Percentiles rank a stretch among this genome's conserved stretches.
These are phyloP conservation scores for Mercurialis annua DNA, from an alignment of 345 rosid genomes.

Conservation along the genomic window DNA sequence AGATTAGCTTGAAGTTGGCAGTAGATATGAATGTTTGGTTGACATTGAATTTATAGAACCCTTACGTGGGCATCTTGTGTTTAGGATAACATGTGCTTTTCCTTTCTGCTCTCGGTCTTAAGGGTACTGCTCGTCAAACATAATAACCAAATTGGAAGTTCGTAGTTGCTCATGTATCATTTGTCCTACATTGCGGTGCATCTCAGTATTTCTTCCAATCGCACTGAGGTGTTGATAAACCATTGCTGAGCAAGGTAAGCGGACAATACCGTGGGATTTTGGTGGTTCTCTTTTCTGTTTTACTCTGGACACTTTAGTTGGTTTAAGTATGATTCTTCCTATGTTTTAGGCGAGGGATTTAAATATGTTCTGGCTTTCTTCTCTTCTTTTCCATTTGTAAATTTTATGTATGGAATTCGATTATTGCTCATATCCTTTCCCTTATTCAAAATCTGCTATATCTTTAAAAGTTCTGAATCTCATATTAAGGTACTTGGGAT, in stretches of 20 bases:
- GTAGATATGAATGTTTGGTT: not conserved
- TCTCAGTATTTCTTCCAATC: not conserved
- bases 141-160: not conserved
- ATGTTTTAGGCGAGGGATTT: no score
- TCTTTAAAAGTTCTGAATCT: no score
- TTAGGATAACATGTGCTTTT: not conserved
- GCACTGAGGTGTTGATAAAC: not conserved
- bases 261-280: not conserved
- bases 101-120: not conserved
- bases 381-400: no score
- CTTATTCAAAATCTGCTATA: no score
- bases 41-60: not conserved
- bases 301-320: not conserved
- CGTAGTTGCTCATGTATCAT: not conserved
- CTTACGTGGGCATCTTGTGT: not conserved
- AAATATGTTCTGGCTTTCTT: no score
- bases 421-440: no score
- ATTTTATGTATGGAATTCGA: no score
- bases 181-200: not conserved
- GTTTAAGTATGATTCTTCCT: not conserved
- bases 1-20: not conserved
- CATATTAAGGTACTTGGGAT: no score
- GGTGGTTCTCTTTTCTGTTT: not conserved
- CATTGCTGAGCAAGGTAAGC: no score
- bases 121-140: not conserved